Base-by-base conservation (phyloP, 2,329 filamentous ascomycete species). In the Sporothrix pseudoabietina region DNA sequence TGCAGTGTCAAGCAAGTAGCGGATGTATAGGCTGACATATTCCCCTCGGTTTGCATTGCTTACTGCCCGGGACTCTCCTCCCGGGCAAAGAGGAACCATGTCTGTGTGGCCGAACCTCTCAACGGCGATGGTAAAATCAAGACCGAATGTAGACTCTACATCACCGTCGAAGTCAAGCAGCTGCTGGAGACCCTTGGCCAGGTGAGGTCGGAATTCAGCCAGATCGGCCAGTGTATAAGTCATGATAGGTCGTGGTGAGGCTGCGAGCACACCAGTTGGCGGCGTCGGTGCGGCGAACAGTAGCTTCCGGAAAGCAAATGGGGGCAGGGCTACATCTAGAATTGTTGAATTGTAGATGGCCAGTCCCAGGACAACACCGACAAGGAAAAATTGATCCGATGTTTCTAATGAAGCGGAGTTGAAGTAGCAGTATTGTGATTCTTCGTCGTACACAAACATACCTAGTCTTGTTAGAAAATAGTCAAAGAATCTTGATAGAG, bases 331-430 rank as follows among this genome's bases (percentile, higher is more conserved):
- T 68, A 97, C 88, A 79, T 97, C 94, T 22, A 98, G 85, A 77
- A 97, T 97, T 0, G 93, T 97, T 2, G 93, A 97, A 81, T 98
- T 97, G 83, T 97, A 97, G 75, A 98, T 97, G 16, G 94, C 94
- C 74, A 98, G 85, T 0, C 94, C 94, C 72, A 98, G 87, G 8
- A 97, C 87, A 14, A 96, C 93, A 0, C 94, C 94, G 39, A 98
- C 92, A 30, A 97, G 86, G 79, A 96, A 97, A 81, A 93, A 98
- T 77, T 97, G 94, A 78, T 97, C 94, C 0, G 93, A 94, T 0
- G 93, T 94, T 80, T 97, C 94, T 77, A 97, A 94, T 19, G 92
- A 93, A 79, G 91, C 89, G 0, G 94, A 92, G 79, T 97, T 97
- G 83, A 98, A 98, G 81, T 97, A 98, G 82, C 94, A 97, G 79